Evolutionary conservation across 2,329 filamentous ascomycete genomes (phyloP), one percentile per base, ranked within the genome.

Genomic region (Verticillium nonalfalfae): DNA sequence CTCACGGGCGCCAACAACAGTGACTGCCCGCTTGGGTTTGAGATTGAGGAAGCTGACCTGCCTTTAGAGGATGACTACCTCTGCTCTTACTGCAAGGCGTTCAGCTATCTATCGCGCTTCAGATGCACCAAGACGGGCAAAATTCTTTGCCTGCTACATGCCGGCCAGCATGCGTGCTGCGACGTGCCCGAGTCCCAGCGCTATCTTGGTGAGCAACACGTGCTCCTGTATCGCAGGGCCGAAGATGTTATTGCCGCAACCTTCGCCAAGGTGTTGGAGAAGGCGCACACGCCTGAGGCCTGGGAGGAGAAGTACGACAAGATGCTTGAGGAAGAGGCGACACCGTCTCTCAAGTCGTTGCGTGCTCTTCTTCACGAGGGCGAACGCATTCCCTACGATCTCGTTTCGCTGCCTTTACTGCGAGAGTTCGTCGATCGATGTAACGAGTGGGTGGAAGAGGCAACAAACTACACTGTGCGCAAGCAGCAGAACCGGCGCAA

Each of bases 401-500:
- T 99, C 64, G 87, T 88, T 66, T 93, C 92, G 65, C 83, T 99
- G 65, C 84, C 90, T 68, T 85, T 91, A 68, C 83, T 99, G 68
- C 90, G 88, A 76, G 85, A 89, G 67, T 99, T 96, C 78, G 95
- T 99, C 73, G 93, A 97, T 68, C 89, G 91, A 70, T 98, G 95
- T 79, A 96, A 97, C 75, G 93, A 96, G 72, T 97, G 96, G 90
- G 92, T 97, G 65, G 95, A 98, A 70, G 94, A 98, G 77, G 95
- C 95, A 66, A 95, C 91, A 70, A 93, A 90, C 72, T 99, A 96
- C 79, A 97, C 93, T 70, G 93, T 95, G 62, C 90, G 95, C 68
- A 99, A 99, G 79, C 94, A 97, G 78, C 94, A 97, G 76, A 96
- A 96, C 71, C 90, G 95, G 65, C 91, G 94, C 64, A 98, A 98